Conservation (phyloP, 2,329 filamentous ascomycete genomes). For the Byssochlamys sp. region DNA sequence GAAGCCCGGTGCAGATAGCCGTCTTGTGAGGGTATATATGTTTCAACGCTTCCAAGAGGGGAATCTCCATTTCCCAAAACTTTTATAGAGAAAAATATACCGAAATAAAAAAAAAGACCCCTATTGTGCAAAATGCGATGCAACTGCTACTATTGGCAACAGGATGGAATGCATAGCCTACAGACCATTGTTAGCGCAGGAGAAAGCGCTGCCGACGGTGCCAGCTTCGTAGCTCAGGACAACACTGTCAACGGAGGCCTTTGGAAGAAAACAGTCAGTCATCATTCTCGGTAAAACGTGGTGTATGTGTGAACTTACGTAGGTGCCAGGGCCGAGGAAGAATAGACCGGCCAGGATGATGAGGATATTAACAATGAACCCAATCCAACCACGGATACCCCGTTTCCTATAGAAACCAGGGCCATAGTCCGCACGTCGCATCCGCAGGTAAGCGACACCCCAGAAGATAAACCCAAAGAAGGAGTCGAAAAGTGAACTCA, state of each 20-base stretch:
- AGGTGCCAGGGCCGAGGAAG: slow-evolving; percentile 74
- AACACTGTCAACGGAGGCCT: slow-evolving; percentile 37
- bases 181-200: slow-evolving; percentile 48
- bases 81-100: background rate
- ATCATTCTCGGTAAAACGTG: slow-evolving; percentile 30
- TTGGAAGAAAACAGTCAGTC: slow-evolving; percentile 4
- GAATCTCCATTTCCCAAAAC: background rate
- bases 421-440: slow-evolving; percentile 33
- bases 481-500: slow-evolving; percentile 72
- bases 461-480: slow-evolving; percentile 79
- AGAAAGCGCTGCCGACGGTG: slow-evolving; percentile 62
- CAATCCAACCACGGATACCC: slow-evolving; percentile 35
- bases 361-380: slow-evolving; percentile 53
- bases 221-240: slow-evolving; percentile 60
- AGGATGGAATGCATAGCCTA: background rate
- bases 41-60: background rate
- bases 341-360: slow-evolving; percentile 69
- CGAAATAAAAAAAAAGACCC: background rate
- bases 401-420: slow-evolving; percentile 31
- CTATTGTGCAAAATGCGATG: background rate
- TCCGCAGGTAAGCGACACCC: slow-evolving; percentile 38
- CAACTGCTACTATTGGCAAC: background rate
- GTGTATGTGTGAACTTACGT: slow-evolving; percentile 36
- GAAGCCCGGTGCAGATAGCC: background rate
- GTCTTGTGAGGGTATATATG: background rate